A percentile compares a stretch with the other conserved stretches of the same genome.
Conservation (phyloP, 1,284 basidiomycete genomes). For the Coriolopsis trogii region DNA sequence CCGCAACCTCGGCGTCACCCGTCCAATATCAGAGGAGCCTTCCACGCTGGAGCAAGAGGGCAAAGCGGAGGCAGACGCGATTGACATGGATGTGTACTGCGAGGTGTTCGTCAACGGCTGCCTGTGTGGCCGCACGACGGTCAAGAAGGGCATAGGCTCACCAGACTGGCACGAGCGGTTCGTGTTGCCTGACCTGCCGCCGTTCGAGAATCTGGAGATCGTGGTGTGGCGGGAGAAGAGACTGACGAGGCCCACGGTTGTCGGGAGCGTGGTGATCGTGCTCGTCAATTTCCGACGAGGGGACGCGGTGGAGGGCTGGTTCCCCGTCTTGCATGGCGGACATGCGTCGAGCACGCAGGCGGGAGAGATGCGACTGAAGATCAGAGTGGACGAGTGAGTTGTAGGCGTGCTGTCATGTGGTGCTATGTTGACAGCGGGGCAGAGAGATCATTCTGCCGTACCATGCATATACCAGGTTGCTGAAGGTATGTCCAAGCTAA, state of each 20-base stretch:
- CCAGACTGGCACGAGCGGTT: conserved; percentile 83
- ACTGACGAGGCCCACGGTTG: conserved; percentile 49
- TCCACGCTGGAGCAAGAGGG: conserved; percentile 13
- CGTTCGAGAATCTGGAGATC: conserved; percentile 68
- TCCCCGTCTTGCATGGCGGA: conserved; percentile 63
- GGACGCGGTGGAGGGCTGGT: conserved; percentile 80
- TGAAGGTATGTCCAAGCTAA: conserved; percentile 42
- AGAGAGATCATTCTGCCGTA: conserved; percentile 79
- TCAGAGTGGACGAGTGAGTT: conserved; percentile 77
- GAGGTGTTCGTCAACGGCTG: conserved; percentile 67
- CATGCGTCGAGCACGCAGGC: conserved; percentile 57
- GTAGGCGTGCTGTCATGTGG: conserved; percentile 9
- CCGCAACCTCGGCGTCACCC: conserved; percentile 58
- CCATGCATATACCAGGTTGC: conserved; percentile 55
- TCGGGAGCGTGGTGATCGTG: conserved; percentile 69
- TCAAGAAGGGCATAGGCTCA: conserved; percentile 64
- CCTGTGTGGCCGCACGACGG: conserved; percentile 70
- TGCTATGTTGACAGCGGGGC: conserved; percentile 8
- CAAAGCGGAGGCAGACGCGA: conserved; percentile 47
- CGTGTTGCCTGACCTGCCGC: conserved; percentile 70
- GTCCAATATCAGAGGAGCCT: conserved; percentile 27
- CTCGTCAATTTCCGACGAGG: conserved; percentile 72
- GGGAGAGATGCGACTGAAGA: conserved; percentile 73
- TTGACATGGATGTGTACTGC: conserved; percentile 71
- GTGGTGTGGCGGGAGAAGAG: conserved; percentile 70